Evolutionary conservation across 495 filamentous ascomycete genomes (phyloP), one percentile per base, ranked within the genome.

Genomic region (Bacidia gigantensis): DNA sequence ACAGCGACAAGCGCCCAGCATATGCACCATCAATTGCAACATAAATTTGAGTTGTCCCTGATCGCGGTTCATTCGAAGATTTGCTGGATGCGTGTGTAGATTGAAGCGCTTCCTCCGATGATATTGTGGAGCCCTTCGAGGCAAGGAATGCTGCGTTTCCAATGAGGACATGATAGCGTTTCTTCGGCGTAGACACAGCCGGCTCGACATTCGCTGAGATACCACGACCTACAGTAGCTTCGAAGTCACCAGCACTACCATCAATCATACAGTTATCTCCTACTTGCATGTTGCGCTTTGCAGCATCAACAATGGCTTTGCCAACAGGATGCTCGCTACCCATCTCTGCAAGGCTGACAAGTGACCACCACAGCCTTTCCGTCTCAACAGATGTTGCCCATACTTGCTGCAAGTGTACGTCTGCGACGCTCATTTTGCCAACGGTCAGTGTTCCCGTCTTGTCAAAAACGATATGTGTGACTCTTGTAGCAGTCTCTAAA

Each of bases 371-470:
- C 2, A 96, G 71, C 40, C 77, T 77, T 49, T 74, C 77, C 44
- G 79, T 78, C 76, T 76, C 81, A 25, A 82, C 77, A 45, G 76
- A 80, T 35, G 73, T 70, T 25, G 76, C 68, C 89, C 89, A 97
- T 0, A 74, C 70, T 21, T 77, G 67, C 32, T 78, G 77, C 47
- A 87, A 71, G 35, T 77, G 78, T 18, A 72, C 68, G 52, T 83
- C 78, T 21, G 86, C 80, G 23, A 97, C 89, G 54, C 75, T 88
- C 92, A 99, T 97, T 64, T 86, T 88, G 0, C 92, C 92, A 51
- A 88, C 80, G 0, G 92, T 99, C 57, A 99, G 72, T 1, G 92
- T 99, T 24, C 92, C 92, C 2, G 92, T 99, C 73, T 99, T 99
- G 69, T 99, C 92, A n/a, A 97, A 80, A n/a, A 99, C 89, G 40